Evolutionary conservation across 192 early-diverging fungal genomes (phyloP), one percentile per base, ranked within the genome.

Genomic region (Coemansia sp.): DNA sequence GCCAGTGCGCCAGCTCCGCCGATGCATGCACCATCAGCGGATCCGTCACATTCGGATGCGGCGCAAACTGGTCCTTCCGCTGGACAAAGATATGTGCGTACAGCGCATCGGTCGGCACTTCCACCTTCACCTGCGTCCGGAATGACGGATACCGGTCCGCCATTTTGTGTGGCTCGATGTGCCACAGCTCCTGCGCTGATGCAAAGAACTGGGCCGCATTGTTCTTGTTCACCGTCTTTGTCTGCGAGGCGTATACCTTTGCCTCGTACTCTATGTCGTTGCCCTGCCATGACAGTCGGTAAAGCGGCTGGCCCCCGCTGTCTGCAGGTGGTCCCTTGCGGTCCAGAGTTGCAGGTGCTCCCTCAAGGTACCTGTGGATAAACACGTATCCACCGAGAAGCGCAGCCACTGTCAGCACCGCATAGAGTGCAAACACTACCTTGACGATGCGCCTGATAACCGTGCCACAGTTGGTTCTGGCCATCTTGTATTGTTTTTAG

Each of bases 81-180:
- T 62, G 61, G 15, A 54, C 22, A n/a, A 62, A 62, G 7, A 62
- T 62, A 15, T 62, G 50, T 4, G 61, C 61, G 14, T 62, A 62
- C 36, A 62, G 61, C 9, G 17, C 38, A 14, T 25, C 52, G 52
- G 14, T 2, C 6, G 61, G 50, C 27, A 62, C 38, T 9, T 38
- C 23, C 0, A 62, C 50, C 25, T 34, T 52, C 36, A 42, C 61
- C 20, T 34, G 50, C 7, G 8, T 36, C 29, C 34, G 28, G 37
- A 36, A 54, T 30, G 28, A 11, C 28, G 61, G 61, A 20, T 62
- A 62, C 29, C 61, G 53, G 37, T 54, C 40, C 8, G 27, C 22
- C 28, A 54, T 19, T 1, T 17, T 23, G 7, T 50, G 47, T 14
- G 50, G 50, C 23, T 62, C 37, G 10, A 54, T 40, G 37, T 40